Evolutionary conservation across 2,329 filamentous ascomycete genomes (phyloP).

Genomic region (Sporothrix pseudoabietina): DNA sequence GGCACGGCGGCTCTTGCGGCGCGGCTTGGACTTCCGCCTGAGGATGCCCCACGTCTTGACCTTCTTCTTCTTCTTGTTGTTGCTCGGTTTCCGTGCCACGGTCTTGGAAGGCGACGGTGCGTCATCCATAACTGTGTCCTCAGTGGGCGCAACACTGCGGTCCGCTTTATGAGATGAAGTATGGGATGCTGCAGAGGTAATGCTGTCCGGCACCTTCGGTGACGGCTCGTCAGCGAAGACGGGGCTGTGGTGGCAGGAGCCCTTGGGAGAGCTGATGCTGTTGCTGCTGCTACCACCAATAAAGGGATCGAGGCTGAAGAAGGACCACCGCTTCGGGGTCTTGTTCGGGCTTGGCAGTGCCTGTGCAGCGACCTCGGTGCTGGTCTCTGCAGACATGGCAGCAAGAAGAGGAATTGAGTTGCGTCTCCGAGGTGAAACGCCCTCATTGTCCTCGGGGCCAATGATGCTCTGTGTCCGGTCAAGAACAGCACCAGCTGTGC

Average conservation of each 20-base stretch:
- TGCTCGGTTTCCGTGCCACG: constrained; percentile 40
- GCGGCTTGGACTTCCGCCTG: constrained; percentile 60
- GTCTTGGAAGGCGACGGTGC: constrained; percentile 37
- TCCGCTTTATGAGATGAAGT: not conserved
- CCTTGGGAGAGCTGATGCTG: constrained; percentile 49
- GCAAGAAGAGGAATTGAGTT: constrained; percentile 62
- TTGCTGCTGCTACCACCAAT: constrained; percentile 40
- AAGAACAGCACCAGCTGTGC: constrained; percentile 71
- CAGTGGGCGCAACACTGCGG: not conserved
- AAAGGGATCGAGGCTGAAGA: constrained; percentile 63
- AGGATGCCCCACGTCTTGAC: constrained; percentile 73
- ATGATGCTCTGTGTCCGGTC: constrained; percentile 52
- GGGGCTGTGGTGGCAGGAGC: constrained; percentile 51
- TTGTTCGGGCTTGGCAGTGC: constrained; percentile 54
- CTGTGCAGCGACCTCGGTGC: constrained; percentile 32
- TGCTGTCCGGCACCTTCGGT: constrained; percentile 34
- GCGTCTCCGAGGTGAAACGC: constrained; percentile 52
- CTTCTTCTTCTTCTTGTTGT: constrained; percentile 66
- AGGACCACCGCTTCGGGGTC: constrained; percentile 61
- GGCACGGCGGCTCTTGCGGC: constrained; percentile 49
- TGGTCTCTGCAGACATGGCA: constrained; percentile 44
- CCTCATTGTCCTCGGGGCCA: constrained; percentile 39
- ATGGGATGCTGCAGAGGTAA: not conserved
- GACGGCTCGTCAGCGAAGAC: constrained; percentile 48
- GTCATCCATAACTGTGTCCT: constrained; percentile 5